Base-by-base conservation (phyloP, 345 rosid genomes). In the Noccaea bulbosa region DNA sequence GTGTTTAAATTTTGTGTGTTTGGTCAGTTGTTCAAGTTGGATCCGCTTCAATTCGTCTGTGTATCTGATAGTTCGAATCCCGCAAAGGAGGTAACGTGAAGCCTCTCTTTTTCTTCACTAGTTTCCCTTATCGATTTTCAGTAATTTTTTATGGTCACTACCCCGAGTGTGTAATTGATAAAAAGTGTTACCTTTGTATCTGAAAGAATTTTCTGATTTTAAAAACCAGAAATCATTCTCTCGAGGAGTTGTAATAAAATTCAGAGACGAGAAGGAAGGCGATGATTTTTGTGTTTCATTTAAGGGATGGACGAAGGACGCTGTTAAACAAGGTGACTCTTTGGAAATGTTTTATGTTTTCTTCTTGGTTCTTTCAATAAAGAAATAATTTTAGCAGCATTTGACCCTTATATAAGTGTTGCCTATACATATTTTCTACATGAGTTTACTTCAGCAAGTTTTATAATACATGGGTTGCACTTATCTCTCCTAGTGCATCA, bases 231-330 rank as follows among this genome's bases (percentile, higher is more conserved):
- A 73, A 66, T 68, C 83, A 41, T 83, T 78, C 75, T 84, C 96
- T 62, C 83, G 85, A 72, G 93, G 88, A 68, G 64, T 84, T 79
- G 65, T 74, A 17, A 71, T 93, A 70, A 80, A 76, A 48, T 88
- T 93, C 80, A 81, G 80, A 80, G 86, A 81, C 11, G 97, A 84
- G 67, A 90, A 88, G 77, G 93, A 87, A 71, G 80, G 89, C 86
- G 82, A 62, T 70, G 72, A 78, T 61, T 93, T 93, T 83, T 92
- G 78, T 83, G 74, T 75, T 75, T 80, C 85, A 27, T 88, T 88
- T 78, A 87, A 82, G 75, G 87, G 84, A 62, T 87, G 87, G 93
- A 87, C 78, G 82, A 82, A 82, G 44, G 82, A 69, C 76, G 72
- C 52, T 71, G 58, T 16, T 78, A 66, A 43, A 77, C 80, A 83